Evolutionary conservation across 2,329 filamentous ascomycete genomes (phyloP).

Genomic region (Hymenoscyphus linearis): DNA sequence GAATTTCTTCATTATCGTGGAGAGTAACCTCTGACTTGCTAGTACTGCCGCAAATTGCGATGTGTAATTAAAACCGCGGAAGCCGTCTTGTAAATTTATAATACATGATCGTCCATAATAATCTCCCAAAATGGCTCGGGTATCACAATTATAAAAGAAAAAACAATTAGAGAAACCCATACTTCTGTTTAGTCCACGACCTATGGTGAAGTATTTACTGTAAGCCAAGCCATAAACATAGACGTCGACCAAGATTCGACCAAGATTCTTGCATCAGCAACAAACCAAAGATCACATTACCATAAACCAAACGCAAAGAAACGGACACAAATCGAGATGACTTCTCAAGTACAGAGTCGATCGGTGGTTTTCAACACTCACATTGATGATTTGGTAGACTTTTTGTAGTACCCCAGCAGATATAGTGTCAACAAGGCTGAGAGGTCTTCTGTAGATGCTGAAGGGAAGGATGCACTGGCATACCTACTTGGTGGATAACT

Average conservation of each 20-base stretch:
- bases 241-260: not conserved
- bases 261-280: not conserved
- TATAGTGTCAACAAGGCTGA: not conserved
- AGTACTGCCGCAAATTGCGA: too few species aligned
- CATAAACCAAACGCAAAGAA: not conserved
- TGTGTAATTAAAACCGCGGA: too few species aligned
- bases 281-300: not conserved
- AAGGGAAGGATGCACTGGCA: not conserved
- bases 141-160: too few species aligned
- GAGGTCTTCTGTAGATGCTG: not conserved
- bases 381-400: not conserved
- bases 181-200: too few species aligned
- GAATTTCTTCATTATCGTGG: conserved; percentile 37
- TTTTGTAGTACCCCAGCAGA: not conserved
- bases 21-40: too few species aligned
- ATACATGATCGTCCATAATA: too few species aligned
- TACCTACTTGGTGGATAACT: not conserved
- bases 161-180: too few species aligned
- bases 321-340: not conserved
- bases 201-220: not conserved
- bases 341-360: not conserved
- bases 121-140: too few species aligned
- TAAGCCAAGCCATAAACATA: not conserved
- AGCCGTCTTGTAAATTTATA: too few species aligned
- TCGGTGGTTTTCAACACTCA: not conserved